Conservation (phyloP, 306 rosid species). For the Erythrophleum fordii region DNA sequence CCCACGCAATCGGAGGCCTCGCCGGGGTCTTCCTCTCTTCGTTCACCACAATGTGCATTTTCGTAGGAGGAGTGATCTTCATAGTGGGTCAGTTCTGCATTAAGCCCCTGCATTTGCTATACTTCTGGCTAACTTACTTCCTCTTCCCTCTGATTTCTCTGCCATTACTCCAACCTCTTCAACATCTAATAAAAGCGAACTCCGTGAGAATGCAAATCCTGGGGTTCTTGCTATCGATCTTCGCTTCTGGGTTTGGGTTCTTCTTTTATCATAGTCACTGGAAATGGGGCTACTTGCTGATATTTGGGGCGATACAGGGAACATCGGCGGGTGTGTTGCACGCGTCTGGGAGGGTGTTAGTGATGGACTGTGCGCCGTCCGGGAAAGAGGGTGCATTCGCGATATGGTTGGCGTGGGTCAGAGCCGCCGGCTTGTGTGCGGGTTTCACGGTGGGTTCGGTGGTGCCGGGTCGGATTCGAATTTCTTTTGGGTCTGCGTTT, state of each 20-base stretch:
- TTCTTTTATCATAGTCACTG: slow-evolving; percentile 48
- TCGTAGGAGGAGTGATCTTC: slow-evolving; percentile 70
- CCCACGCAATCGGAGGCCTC: slow-evolving; percentile 72
- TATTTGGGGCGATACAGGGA: slow-evolving; percentile 64
- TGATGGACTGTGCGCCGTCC: slow-evolving; percentile 72
- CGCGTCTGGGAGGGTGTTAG: slow-evolving; percentile 63
- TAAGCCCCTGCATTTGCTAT: slow-evolving; percentile 56
- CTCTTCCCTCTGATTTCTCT: slow-evolving; percentile 70
- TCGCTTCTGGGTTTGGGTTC: slow-evolving; percentile 66
- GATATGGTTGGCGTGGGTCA: slow-evolving; percentile 69
- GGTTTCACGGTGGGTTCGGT: slow-evolving; percentile 69
- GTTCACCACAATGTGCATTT: slow-evolving; percentile 68
- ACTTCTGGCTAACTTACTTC: slow-evolving; percentile 75
- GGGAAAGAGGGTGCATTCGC: slow-evolving; percentile 86
- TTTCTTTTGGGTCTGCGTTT: slow-evolving; percentile 63
- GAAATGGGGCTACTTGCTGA: slow-evolving; percentile 48
- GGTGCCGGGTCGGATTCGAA: slow-evolving; percentile 42
- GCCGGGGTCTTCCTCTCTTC: slow-evolving; percentile 65
- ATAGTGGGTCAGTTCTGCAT: slow-evolving; percentile 72
- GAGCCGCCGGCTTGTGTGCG: slow-evolving; percentile 55
- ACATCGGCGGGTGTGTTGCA: slow-evolving; percentile 64
- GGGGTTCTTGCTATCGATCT: slow-evolving; percentile 63
- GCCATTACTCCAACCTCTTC: slow-evolving; percentile 66
- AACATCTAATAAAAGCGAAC: slow-evolving; percentile 51
- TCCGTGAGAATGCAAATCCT: slow-evolving; percentile 78